A percentile compares a stretch with the other conserved stretches of the same genome.
Evolutionary conservation across 2,329 filamentous ascomycete species (phyloP).

Genomic region (Alternaria conjuncta): DNA sequence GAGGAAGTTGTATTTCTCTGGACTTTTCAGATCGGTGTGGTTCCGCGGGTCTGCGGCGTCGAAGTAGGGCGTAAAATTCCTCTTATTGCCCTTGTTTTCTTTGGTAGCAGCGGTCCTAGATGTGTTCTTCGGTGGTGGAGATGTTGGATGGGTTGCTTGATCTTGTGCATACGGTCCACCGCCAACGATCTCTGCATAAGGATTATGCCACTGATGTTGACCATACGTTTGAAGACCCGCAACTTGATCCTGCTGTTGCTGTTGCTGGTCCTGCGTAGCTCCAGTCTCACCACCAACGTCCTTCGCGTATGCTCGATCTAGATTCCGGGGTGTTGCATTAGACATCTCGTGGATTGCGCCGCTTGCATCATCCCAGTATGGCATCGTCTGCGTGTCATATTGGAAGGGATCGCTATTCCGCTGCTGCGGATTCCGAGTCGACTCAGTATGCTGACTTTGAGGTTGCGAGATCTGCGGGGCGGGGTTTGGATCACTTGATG

Average conservation of each 20-base stretch:
- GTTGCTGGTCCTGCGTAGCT: not conserved
- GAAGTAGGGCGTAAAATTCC: not conserved
- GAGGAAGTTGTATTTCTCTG: not conserved
- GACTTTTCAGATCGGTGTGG: not conserved
- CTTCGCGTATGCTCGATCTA: not conserved
- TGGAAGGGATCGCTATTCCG: not conserved
- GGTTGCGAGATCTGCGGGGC: not conserved
- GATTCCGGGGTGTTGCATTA: not conserved
- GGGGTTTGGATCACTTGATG: not conserved
- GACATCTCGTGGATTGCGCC: not conserved
- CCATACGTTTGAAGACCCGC: not conserved
- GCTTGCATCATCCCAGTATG: slow-evolving; percentile 4
- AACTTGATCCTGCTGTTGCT: not conserved
- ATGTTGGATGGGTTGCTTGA: not conserved
- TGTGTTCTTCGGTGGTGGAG: too few relatives aligned
- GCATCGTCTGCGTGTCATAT: not conserved
- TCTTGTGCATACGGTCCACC: not conserved
- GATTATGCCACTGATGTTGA: not conserved
- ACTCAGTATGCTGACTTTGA: not conserved
- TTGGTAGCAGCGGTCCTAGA: too few relatives aligned
- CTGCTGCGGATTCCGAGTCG: not conserved
- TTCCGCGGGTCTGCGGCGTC: not conserved
- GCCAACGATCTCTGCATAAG: not conserved
- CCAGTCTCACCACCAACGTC: not conserved
- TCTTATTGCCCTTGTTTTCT: not conserved